Base-by-base conservation (phyloP, 2,329 filamentous ascomycete species). In the Macroventuria anomochaeta region DNA sequence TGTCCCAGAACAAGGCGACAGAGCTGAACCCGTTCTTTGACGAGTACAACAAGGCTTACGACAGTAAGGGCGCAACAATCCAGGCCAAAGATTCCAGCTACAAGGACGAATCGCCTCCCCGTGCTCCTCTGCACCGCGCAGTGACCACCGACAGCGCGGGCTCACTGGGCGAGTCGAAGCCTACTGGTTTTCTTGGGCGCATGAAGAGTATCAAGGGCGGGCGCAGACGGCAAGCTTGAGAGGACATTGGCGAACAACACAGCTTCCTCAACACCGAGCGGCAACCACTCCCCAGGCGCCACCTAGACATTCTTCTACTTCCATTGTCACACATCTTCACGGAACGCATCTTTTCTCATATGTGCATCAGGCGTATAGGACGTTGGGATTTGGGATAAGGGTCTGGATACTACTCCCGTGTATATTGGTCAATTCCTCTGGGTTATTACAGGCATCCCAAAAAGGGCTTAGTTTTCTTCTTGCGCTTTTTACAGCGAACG, bases 1-100 rank as follows among this genome's bases (percentile, higher is more conserved):
- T 61, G 38, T 52, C 55, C 13, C 62, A 60, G 59, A 70, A 39
- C 58, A 77, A 60, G 69, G 74, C 47, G 64, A 76, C 62, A 6
- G 79, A 80, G 62, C 79, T 79, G 54, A 96, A 93, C 72, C 91
- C 91, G 0, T 96, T 96, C 79, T 93, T 92, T 73, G 63, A 67
- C 39, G 91, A 97, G 59, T 96, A 89, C 62, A 85, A 88, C 61
- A 79, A 81, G 41, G 85, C 84, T 11, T 88, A 86, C 66, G 85
- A 87, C 42, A 85, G 77, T 70, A 89, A 89, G 72, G 83, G 83
- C 17, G 80, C 82, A 26, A 79, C 79, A 46, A 85, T 88, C 65
- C 80, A 75, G 48, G 76, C 79, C 55, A 77, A 78, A 18, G 81
- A 84, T 23, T 13, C 51, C 7, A 18, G 59, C 8, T 64, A 64